phyloP scores from a whole-genome alignment of 2,329 filamentous ascomycete genomes.

The Penicillium sp. region DNA sequence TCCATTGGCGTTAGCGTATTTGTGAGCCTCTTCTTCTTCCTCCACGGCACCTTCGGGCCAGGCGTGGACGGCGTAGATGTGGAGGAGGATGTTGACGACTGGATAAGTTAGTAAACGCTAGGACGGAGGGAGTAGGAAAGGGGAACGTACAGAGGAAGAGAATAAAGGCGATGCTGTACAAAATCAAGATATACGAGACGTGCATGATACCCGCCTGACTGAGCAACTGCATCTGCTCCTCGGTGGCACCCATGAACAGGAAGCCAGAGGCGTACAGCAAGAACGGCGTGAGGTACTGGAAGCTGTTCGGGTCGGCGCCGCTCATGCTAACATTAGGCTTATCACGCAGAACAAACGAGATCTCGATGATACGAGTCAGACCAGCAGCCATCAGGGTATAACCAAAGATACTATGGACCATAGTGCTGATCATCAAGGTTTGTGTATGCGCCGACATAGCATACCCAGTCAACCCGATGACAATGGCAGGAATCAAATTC shows the following conservation, averaged over 20 bases:
- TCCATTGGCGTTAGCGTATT: slow-evolving; percentile 26
- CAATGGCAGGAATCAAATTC: slow-evolving; percentile 90
- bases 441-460: slow-evolving; percentile 94
- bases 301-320: slow-evolving; percentile 73
- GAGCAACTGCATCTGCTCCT: slow-evolving; percentile 89
- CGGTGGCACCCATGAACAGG: slow-evolving; percentile 96
- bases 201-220: slow-evolving; percentile 78
- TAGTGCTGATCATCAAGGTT: slow-evolving; percentile 79
- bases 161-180: slow-evolving; percentile 88
- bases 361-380: slow-evolving; percentile 82
- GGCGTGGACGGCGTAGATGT: slow-evolving; percentile 75
- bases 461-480: slow-evolving; percentile 92
- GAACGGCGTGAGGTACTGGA: slow-evolving; percentile 73
- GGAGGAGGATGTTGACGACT: slow-evolving; percentile 83
- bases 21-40: slow-evolving; percentile 27
- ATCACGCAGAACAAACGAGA: slow-evolving; percentile 85
- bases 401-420: slow-evolving; percentile 87
- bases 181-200: slow-evolving; percentile 88
- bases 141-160: slow-evolving; percentile 76
- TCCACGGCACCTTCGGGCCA: slow-evolving; percentile 49
- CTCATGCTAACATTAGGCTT: slow-evolving; percentile 68
- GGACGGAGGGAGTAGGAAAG: background rate
- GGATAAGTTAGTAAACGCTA: slow-evolving; percentile 17
- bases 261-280: slow-evolving; percentile 91
- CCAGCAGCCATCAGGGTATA: slow-evolving; percentile 95